Base-by-base conservation (phyloP, 768 basidiomycete genomes). In the Pleurotus citrinopileatus region DNA sequence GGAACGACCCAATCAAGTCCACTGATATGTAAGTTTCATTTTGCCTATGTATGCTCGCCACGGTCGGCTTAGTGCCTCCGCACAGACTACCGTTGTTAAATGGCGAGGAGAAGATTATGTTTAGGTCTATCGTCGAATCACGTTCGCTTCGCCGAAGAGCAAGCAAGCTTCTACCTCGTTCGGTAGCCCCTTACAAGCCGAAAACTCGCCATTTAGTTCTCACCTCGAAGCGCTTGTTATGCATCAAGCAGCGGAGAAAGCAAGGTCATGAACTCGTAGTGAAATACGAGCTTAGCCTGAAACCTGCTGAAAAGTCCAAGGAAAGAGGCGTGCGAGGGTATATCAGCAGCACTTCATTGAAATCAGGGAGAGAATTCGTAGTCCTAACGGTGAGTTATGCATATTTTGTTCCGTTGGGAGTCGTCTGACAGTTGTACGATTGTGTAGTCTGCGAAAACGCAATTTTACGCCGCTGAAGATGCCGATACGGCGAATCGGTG, bases 331-430 rank as follows among this genome's bases (percentile, higher is more conserved):
- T 70, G 13, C 73, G 75, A 32, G 68, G 66, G 37, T 65, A 74
- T 37, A 66, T 86, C 8, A 68, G 71, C 3, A 72, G 74, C 20
- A 78, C 80, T 0, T 80, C 79, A 52, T 67, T 72, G 23, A 83
- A 82, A 60, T 71, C 80, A 43, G 82, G 81, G 52, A 70, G 79
- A 32, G 81, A 83, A 62, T 84, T 87, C 62, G 76, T 80, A 13
- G 73, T 87, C 29, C 66, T 84, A 59, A 83, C 84, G 37, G 85
- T 87, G 56, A 62, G 82, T 59, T 3, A 43, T 42, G 27, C 29
- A 9, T 51, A 28, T 36, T 4, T 36, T 28, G 28, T 4, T 45
- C 34, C 25, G 8, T 27, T 19, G 46, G 32, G 5, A 15, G 36
- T 48, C 50, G n/a, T 55, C 53, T 22, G 56, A 15, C 22, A 32